Percentiles rank a stretch among this genome's conserved stretches.
Conservation (phyloP, 768 basidiomycete genomes). For the Arthromyces matolae region DNA sequence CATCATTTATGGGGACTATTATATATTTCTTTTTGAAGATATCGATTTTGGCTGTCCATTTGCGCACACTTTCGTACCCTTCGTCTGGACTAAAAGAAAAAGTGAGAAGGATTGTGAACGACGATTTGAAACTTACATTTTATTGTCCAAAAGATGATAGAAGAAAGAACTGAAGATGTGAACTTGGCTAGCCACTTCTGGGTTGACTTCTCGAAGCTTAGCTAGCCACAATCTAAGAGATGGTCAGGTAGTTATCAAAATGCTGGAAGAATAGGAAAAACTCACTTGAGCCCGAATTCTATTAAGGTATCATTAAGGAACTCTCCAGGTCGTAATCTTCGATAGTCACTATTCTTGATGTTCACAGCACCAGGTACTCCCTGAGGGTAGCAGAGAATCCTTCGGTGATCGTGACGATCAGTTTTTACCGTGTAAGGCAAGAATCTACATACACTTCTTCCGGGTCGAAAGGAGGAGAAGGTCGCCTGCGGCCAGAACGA, state of each 20-base stretch:
- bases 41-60: conserved; percentile 91
- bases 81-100: conserved; percentile 40
- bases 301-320: conserved; percentile 96
- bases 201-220: conserved; percentile 49
- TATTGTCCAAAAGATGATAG: conserved; percentile 87
- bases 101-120: conserved; percentile 4
- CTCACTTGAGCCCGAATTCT: conserved; percentile 92
- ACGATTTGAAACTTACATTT: conserved; percentile 39
- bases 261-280: conserved; percentile 2
- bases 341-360: conserved; percentile 75
- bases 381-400: conserved; percentile 75
- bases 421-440: too few species aligned
- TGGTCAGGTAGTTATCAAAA: conserved; percentile 1
- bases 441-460: conserved; percentile 61
- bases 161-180: conserved; percentile 98
- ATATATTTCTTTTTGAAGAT: conserved; percentile 90
- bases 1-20: conserved; percentile 93
- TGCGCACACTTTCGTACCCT: conserved; percentile 81
- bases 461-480: conserved; percentile 33
- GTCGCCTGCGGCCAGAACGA: conserved; percentile 18
- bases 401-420: too few species aligned
- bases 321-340: conserved; percentile 71
- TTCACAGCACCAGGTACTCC: conserved; percentile 71
- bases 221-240: conserved; percentile 63
- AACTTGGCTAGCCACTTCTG: conserved; percentile 64